Percentiles rank a stretch among this genome's conserved stretches.
Evolutionary conservation across 306 rosid species (phyloP).

Genomic region (Herpetospermum pedunculosum): DNA sequence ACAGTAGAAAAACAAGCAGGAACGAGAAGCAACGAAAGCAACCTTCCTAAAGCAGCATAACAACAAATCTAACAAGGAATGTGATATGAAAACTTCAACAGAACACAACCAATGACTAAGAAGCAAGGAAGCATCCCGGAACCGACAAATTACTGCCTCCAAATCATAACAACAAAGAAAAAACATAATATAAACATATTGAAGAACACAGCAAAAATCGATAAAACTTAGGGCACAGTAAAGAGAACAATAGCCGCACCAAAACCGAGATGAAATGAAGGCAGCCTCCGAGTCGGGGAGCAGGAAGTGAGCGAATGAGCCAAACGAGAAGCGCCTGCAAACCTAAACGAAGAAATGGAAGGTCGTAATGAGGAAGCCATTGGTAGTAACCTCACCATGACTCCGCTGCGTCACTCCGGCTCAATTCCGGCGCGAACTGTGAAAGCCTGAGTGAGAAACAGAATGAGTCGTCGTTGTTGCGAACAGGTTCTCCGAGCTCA

Average conservation of each 20-base stretch:
- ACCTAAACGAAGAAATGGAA: conserved; percentile 46
- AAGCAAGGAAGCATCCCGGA: not conserved
- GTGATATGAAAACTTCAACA: not conserved
- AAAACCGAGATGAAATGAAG: conserved; percentile 28
- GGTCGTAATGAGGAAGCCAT: conserved; percentile 75
- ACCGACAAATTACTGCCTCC: not conserved
- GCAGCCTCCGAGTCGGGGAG: conserved; percentile 32
- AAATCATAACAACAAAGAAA: not conserved
- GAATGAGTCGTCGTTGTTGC: not conserved
- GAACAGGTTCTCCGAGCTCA: not conserved
- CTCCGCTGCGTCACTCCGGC: not conserved
- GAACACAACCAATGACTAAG: not conserved
- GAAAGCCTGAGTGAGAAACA: not conserved
- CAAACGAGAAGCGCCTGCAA: conserved; percentile 31
- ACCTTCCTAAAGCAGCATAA: not conserved
- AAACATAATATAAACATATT: not conserved
- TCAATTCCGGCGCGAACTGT: not conserved
- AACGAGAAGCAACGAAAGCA: not conserved
- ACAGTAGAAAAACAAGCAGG: not conserved
- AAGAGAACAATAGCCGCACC: conserved; percentile 18
- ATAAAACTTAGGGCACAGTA: not conserved
- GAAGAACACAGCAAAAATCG: conserved; percentile 7
- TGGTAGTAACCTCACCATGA: conserved; percentile 53
- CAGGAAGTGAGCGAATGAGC: conserved; percentile 29
- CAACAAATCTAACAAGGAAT: not conserved